Conservation (phyloP, 2,329 filamentous ascomycete species). For the Aspergillus brasiliensis region DNA sequence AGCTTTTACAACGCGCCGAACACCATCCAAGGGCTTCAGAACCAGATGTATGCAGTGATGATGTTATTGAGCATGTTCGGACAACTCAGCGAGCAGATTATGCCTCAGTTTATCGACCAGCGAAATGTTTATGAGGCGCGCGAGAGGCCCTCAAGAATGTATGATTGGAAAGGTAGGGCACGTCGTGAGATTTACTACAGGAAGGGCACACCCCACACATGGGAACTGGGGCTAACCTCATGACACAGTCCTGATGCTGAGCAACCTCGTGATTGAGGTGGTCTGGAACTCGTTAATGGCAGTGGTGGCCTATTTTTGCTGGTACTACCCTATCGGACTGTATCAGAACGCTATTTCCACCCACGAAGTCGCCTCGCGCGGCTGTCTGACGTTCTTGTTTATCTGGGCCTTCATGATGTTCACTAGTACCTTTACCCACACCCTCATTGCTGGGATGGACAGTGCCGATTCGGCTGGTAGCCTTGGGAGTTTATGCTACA, state of each 20-base stretch:
- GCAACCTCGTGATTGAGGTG: too few species aligned
- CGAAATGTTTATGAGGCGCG: conserved; percentile 59
- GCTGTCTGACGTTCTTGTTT: conserved; percentile 57
- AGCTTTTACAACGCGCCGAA: conserved; percentile 73
- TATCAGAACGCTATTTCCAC: too few species aligned
- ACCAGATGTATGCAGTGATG: conserved; percentile 86
- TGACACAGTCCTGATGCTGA: too few species aligned
- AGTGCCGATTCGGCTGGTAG: conserved; percentile 2
- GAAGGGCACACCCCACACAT: too few species aligned
- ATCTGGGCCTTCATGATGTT: conserved; percentile 67
- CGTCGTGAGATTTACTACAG: too few species aligned
- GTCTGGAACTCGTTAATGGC: conserved; percentile 48
- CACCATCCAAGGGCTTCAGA: conserved; percentile 76
- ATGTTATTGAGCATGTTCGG: conserved; percentile 77
- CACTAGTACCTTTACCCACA: conserved; percentile 68
- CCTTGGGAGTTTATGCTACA: conserved; percentile 7
- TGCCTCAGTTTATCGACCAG: conserved; percentile 58
- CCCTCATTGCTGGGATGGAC: conserved; percentile 58
- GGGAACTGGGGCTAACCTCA: too few species aligned
- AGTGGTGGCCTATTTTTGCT: conserved; percentile 58
- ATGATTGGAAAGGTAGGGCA: too few species aligned
- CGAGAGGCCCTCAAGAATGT: conserved; percentile 32
- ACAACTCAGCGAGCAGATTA: conserved; percentile 50
- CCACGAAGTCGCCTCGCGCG: too few species aligned
- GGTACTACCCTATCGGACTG: conserved; percentile 61